A percentile compares a stretch with the other conserved stretches of the same genome.
phyloP scores from a whole-genome alignment of 75 land plant species.

The Chamaecyparis obtusa region DNA sequence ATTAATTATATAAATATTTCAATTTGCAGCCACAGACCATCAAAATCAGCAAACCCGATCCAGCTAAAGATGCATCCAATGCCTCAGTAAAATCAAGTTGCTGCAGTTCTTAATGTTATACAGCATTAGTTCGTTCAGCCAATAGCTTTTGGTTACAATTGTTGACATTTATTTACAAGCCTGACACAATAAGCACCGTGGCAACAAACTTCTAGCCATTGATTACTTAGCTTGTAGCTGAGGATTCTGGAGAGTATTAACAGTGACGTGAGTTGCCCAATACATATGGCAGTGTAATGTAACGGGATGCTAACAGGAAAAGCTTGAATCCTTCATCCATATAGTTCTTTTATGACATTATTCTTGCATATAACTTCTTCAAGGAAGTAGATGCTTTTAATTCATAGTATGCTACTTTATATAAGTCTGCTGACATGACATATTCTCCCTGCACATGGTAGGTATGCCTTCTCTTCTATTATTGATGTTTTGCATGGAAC shows the following conservation, averaged over 20 bases:
- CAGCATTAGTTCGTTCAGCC: neutral
- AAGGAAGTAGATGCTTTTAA: conserved; percentile 1
- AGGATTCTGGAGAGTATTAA: neutral
- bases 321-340: neutral
- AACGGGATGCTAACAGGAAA: neutral
- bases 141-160: neutral
- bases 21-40: conserved; percentile 30
- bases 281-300: conserved; percentile 2
- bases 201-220: neutral
- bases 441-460: neutral
- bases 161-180: neutral
- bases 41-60: conserved; percentile 39
- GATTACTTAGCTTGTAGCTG: neutral
- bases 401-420: neutral
- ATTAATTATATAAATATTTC: neutral
- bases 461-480: neutral
- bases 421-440: neutral
- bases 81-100: conserved; percentile 27
- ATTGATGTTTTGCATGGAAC: neutral
- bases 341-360: neutral
- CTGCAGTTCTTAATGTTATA: conserved; percentile 28
- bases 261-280: neutral
- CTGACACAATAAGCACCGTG: neutral
- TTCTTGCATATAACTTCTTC: neutral
- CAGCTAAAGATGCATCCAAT: conserved; percentile 16